These are phyloP conservation scores for Tricholoma flavovirens DNA, from an alignment of 768 basidiomycete genomes.

Conservation along the genomic window DNA sequence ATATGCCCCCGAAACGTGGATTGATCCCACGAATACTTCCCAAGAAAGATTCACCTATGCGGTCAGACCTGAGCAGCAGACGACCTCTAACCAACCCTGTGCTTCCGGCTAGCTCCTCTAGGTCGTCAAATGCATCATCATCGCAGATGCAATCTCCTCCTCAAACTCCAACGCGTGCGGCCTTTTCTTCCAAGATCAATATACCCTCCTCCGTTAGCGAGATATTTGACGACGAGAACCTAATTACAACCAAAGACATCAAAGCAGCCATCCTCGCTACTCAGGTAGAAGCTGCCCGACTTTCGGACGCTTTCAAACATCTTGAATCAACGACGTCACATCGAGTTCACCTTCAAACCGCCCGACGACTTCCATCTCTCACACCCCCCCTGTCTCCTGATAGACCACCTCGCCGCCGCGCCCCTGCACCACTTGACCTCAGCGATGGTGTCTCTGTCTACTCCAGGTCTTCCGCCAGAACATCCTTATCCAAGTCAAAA, in stretches of 20 bases:
- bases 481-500: conserved; percentile 36
- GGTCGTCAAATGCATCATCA: conserved; percentile 5
- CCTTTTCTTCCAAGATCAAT: conserved; percentile 16
- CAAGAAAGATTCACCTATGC: conserved; percentile 26
- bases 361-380: conserved; percentile 26
- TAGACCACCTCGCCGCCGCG: conserved; percentile 8
- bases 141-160: conserved; percentile 6
- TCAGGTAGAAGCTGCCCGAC: conserved; percentile 56
- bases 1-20: conserved; percentile 20
- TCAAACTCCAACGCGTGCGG: conserved; percentile 8
- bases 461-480: conserved; percentile 37
- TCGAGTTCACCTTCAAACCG: conserved; percentile 37
- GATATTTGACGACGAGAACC: conserved; percentile 49
- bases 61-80: conserved; percentile 12
- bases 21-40: conserved; percentile 28
- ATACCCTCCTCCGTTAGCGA: conserved; percentile 22
- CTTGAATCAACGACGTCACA: conserved; percentile 56
- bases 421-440: conserved; percentile 14
- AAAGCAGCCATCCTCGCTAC: conserved; percentile 54
- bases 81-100: conserved; percentile 10
- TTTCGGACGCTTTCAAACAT: conserved; percentile 64
- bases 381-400: conserved; percentile 22
- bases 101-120: background rate
- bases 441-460: conserved; percentile 37
- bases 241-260: conserved; percentile 51